phyloP scores from a whole-genome alignment of 345 rosid species.

The Salix exigua region DNA sequence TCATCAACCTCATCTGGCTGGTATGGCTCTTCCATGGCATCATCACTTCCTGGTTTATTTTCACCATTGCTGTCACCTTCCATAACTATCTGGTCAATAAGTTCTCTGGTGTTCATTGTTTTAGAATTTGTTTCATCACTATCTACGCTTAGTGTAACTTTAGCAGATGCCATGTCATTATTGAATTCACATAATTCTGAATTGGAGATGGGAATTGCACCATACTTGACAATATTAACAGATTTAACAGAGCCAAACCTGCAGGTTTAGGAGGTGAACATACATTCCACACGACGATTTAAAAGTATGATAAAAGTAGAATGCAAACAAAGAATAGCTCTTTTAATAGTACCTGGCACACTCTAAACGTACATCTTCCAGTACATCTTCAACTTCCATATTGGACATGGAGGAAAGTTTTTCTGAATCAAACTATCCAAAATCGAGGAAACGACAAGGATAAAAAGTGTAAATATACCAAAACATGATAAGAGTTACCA shows the following conservation, averaged over 20 bases:
- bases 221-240: constrained; percentile 51
- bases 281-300: constrained; percentile 1
- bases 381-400: constrained; percentile 67
- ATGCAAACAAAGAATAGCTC: constrained; percentile 23
- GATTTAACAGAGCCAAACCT: constrained; percentile 90
- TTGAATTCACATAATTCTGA: constrained; percentile 20
- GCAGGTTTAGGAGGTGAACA: constrained; percentile 29
- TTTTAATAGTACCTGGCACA: constrained; percentile 59
- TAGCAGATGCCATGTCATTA: constrained; percentile 20
- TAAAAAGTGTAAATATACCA: neutral
- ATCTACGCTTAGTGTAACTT: constrained; percentile 7
- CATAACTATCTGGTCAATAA: constrained; percentile 4
- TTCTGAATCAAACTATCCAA: constrained; percentile 54
- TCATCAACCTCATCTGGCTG: constrained; percentile 20
- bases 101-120: constrained; percentile 17
- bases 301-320: neutral
- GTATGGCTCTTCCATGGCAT: constrained; percentile 22
- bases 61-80: constrained; percentile 14
- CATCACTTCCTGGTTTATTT: constrained; percentile 24
- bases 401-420: constrained; percentile 44
- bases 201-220: constrained; percentile 13
- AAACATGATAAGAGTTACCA: neutral
- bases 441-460: neutral
- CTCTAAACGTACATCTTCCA: constrained; percentile 78
- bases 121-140: constrained; percentile 24